Base-by-base conservation (phyloP, 2,329 filamentous ascomycete genomes). In the Leptoxyphium fumago region DNA sequence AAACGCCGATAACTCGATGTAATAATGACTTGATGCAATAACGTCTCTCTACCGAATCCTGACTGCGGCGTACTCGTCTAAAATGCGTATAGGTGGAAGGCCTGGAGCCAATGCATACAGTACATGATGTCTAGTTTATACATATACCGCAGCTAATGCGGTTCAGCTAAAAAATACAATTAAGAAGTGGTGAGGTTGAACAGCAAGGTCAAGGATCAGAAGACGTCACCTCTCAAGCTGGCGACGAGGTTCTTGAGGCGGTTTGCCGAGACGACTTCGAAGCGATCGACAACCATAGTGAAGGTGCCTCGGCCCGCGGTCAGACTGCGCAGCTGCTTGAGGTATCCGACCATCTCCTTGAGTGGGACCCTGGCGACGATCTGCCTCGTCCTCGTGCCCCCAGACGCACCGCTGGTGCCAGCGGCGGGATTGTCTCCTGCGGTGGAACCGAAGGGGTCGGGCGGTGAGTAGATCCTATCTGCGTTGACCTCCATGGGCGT, bases 331-430 rank as follows among this genome's bases (percentile, higher is more conserved):
- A 98, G 65, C 59, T 93, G 84, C 60, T 86, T 85, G 53, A 96
- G 70, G 62, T 96, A 98, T 38, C 89, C 84, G 30, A 96, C 80
- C 85, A 96, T 95, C 64, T 96, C 89, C 65, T 91, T 93, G 55
- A 96, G 71, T 29, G 91, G 91, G 26, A 96, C 89, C 55, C 84
- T 78, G 17, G 88, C 91, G 10, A 82, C 79, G 52, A 98, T 85
- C 46, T 77, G 75, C 29, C 55, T 51, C 45, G 48, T 52, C 38
- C 71, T 62, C 54, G 61, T 53, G 40, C 53, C 46, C 52, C 58
- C 47, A 52, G 10, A 40, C 43, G 14, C 43, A 21, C 48, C 55
- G 9, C 48, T 29, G 52, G 36, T 43, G 2, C 55, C 50, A 1
- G 40, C 42, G 5, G 32, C 5, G 5, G 15, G 32, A 9, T 3